phyloP scores from a whole-genome alignment of 495 filamentous ascomycete species.

The Penicillium cataractarum region DNA sequence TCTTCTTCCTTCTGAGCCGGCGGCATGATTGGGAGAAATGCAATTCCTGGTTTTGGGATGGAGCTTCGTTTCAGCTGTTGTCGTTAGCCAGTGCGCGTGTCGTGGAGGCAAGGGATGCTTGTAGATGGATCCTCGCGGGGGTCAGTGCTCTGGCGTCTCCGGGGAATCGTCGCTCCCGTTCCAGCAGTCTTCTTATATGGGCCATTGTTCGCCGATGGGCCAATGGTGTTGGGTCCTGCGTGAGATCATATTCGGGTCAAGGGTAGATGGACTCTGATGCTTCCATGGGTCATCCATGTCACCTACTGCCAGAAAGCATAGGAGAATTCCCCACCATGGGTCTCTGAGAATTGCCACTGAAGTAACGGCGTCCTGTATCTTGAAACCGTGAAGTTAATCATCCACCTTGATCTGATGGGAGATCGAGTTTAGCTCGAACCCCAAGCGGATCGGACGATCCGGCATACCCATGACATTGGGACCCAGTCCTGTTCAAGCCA shows the following conservation, averaged over 20 bases:
- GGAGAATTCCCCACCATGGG: neutral
- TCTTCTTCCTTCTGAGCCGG: neutral
- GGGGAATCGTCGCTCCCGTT: constrained; percentile 19
- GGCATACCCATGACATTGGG: neutral
- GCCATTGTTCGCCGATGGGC: constrained; percentile 19
- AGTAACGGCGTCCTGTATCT: neutral
- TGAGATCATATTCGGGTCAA: constrained; percentile 6
- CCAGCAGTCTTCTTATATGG: constrained; percentile 27
- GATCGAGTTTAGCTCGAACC: neutral
- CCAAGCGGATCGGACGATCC: neutral
- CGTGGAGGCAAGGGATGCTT: constrained; percentile 24
- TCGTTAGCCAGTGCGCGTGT: neutral
- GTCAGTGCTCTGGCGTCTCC: constrained; percentile 18
- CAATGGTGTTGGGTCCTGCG: constrained; percentile 17
- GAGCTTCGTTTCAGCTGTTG: constrained; percentile 24
- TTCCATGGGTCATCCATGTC: neutral
- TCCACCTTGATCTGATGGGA: neutral
- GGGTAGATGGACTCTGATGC: neutral
- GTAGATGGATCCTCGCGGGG: neutral
- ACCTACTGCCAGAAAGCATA: neutral
- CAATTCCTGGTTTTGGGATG: neutral
- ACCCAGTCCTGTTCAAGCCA: neutral
- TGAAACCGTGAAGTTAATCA: neutral
- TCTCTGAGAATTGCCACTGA: neutral
- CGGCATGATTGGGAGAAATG: constrained; percentile 4